Base-by-base conservation (phyloP, 2,329 filamentous ascomycete genomes). In the Aspergillus sp. region DNA sequence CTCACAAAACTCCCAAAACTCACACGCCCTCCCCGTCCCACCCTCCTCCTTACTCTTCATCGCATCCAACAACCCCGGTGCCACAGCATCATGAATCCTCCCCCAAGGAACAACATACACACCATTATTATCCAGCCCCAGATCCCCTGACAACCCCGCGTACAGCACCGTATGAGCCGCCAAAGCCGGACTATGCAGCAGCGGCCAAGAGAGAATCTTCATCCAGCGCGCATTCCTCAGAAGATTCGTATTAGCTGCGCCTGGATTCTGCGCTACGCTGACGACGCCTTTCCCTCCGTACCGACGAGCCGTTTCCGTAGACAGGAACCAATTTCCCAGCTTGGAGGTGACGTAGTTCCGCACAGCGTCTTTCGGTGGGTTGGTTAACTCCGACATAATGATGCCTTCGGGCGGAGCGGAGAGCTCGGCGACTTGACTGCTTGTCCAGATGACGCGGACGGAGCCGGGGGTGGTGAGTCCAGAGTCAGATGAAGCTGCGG, bases 401-500 rank as follows among this genome's bases (percentile, higher is more conserved):
- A 61, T 61, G 8, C 59, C 59, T 27, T 61, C 59, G 2, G 57
- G 44, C 17, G 57, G 30, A 27, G 66, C 27, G 39, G 50, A 51
- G 25, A 68, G 65, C 17, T 72, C 63, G 30, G 48, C 61, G 7
- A 66, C 59, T 13, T 68, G 69, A 1, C 64, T 58, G 17, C 62
- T 58, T 15, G 67, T 64, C 75, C 76, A 80, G 5, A 77, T 62
- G 0, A 80, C 73, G 15, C 78, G 68, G 8, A 78, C 73, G 11
- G 65, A 64, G 15, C 67, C 70, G 4, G 36, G 11, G 57, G 30
- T 25, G 32, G 54, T 25, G 15, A 19, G 5, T 4, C 17, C 44
- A 6, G 58, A 54, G 3, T 27, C 44, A 2, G 59, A 52, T 5
- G 61, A 48, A 2, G 59, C 62, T 0, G 74, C 77, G 0, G 78